phyloP scores from a whole-genome alignment of 2,329 filamentous ascomycete species.

The Didymellaceae sp. region DNA sequence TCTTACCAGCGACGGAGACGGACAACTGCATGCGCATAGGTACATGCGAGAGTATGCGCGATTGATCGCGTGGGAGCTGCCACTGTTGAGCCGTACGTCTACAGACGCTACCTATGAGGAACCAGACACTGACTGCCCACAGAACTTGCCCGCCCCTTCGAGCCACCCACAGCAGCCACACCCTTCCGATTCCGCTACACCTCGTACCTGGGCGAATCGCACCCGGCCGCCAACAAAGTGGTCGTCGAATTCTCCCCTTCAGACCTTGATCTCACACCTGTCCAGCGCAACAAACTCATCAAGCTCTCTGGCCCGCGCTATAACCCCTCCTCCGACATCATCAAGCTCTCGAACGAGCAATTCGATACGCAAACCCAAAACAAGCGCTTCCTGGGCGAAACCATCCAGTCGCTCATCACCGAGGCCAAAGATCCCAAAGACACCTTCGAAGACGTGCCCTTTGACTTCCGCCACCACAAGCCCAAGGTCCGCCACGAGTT shows the following conservation, averaged over 20 bases:
- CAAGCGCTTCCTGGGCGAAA: slow-evolving; percentile 88
- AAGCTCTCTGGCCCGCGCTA: slow-evolving; percentile 87
- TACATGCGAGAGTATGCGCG: slow-evolving; percentile 89
- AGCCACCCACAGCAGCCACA: slow-evolving; percentile 29
- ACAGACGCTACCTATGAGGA: too few species aligned
- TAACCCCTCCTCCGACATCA: slow-evolving; percentile 79
- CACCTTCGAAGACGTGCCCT: slow-evolving; percentile 84
- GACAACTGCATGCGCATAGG: slow-evolving; percentile 84
- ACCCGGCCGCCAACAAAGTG: slow-evolving; percentile 91
- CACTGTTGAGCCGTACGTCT: slow-evolving; percentile 79
- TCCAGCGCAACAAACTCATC: slow-evolving; percentile 79
- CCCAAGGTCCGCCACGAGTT: slow-evolving; percentile 72
- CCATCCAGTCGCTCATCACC: slow-evolving; percentile 73
- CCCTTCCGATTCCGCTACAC: slow-evolving; percentile 94
- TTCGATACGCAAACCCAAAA: slow-evolving; percentile 92
- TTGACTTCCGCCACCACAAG: slow-evolving; percentile 86
- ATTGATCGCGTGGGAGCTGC: slow-evolving; percentile 94
- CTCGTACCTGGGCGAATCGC: slow-evolving; percentile 90
- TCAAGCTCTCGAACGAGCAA: slow-evolving; percentile 91
- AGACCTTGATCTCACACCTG: slow-evolving; percentile 72
- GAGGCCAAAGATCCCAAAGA: slow-evolving; percentile 79
- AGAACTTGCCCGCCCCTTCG: slow-evolving; percentile 86
- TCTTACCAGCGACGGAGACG: slow-evolving; percentile 81
- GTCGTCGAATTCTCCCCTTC: slow-evolving; percentile 84
- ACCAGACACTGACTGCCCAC: not conserved